Evolutionary conservation across 495 filamentous ascomycete genomes (phyloP).

Genomic region (Rostrohypoxylon terebratum): DNA sequence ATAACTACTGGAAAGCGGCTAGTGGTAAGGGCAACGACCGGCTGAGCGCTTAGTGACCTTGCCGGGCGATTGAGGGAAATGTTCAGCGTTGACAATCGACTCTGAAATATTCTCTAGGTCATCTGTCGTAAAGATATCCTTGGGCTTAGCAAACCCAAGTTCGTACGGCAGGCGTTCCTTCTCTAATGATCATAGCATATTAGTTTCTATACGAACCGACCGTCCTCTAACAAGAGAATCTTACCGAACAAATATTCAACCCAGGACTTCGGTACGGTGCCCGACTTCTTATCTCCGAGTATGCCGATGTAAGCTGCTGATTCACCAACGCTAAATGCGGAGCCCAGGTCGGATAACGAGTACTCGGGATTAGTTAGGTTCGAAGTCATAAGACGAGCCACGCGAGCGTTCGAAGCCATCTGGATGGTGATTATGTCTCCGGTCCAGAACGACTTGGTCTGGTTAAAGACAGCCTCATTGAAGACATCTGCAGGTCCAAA

Average conservation of each 20-base stretch:
- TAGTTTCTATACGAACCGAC: constrained; percentile 19
- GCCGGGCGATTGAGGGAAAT: constrained; percentile 27
- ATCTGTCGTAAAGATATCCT: not conserved
- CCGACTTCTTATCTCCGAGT: constrained; percentile 56
- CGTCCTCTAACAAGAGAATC: constrained; percentile 14
- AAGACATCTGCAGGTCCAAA: constrained; percentile 59
- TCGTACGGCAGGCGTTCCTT: constrained; percentile 62
- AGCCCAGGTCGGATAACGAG: constrained; percentile 48
- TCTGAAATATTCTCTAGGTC: constrained; percentile 6
- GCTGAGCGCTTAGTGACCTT: constrained; percentile 19
- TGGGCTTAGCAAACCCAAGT: constrained; percentile 52
- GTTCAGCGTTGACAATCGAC: constrained; percentile 2
- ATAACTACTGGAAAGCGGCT: not conserved
- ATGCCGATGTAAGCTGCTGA: constrained; percentile 58
- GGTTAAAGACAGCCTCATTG: constrained; percentile 60
- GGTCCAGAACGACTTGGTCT: constrained; percentile 59
- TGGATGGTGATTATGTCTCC: constrained; percentile 51
- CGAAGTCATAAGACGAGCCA: constrained; percentile 59
- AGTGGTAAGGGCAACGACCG: constrained; percentile 25
- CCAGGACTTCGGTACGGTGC: constrained; percentile 51
- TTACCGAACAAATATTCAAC: constrained; percentile 63
- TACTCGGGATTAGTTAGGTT: constrained; percentile 60
- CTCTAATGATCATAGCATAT: constrained; percentile 45
- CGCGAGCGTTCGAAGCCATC: constrained; percentile 58
- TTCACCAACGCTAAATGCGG: constrained; percentile 60